Conservation (phyloP, 2,329 filamentous ascomycete genomes). For the Hortaea werneckii region DNA sequence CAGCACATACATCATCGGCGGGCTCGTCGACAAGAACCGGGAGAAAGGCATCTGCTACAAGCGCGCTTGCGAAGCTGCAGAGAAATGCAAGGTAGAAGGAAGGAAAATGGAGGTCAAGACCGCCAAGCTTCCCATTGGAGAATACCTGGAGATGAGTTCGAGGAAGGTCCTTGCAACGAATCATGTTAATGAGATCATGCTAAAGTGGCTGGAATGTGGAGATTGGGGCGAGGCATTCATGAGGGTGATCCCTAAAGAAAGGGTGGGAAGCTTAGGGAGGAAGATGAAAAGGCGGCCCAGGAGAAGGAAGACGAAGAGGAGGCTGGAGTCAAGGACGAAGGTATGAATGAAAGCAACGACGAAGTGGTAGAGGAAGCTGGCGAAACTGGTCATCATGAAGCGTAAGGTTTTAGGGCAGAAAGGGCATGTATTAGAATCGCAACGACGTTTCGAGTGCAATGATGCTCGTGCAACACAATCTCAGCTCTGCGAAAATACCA, state of each 20-base stretch:
- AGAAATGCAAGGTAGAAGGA: background rate
- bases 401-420: background rate
- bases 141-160: slow-evolving; percentile 85
- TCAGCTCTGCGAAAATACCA: no score
- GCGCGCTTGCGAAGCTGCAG: slow-evolving; percentile 42
- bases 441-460: no score
- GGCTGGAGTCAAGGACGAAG: background rate
- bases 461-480: no score
- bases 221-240: slow-evolving; percentile 90
- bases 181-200: slow-evolving; percentile 94
- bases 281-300: background rate
- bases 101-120: slow-evolving; percentile 67
- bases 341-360: background rate
- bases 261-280: slow-evolving; percentile 54
- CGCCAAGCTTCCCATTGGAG: slow-evolving; percentile 85
- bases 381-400: background rate
- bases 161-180: slow-evolving; percentile 84
- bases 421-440: background rate
- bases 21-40: slow-evolving; percentile 89
- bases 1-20: slow-evolving; percentile 86
- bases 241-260: slow-evolving; percentile 85
- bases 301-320: background rate
- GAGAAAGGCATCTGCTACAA: slow-evolving; percentile 92
- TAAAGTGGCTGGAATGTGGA: slow-evolving; percentile 78
- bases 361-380: background rate